phyloP scores from a whole-genome alignment of 257 asterid genomes.

The Solanum sparsipilum region DNA sequence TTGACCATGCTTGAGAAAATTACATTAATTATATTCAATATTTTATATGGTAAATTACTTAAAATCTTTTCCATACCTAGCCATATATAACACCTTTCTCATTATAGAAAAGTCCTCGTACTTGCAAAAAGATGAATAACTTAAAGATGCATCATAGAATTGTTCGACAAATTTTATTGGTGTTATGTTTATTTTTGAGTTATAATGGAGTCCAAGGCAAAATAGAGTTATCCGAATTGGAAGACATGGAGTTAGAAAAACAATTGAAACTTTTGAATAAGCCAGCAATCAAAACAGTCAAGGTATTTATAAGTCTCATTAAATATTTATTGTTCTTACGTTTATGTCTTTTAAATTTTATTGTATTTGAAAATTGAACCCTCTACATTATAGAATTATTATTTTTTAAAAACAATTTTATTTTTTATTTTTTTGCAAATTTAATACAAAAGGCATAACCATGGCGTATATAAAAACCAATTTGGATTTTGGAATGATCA shows the following conservation, averaged over 20 bases:
- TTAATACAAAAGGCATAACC: background rate
- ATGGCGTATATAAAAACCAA: background rate
- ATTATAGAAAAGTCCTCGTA: background rate
- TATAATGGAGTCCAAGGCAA: background rate
- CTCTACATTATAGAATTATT: background rate
- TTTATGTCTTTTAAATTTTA: background rate
- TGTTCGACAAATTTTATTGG: background rate
- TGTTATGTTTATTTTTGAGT: background rate
- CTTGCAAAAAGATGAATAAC: background rate
- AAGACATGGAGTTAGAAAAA: background rate
- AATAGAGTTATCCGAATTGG: background rate
- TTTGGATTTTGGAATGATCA: background rate
- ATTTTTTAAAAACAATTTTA: background rate
- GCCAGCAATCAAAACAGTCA: background rate
- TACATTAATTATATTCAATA: background rate
- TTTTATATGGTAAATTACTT: no score
- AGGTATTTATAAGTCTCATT: background rate
- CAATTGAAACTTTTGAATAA: background rate
- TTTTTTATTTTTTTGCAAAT: background rate
- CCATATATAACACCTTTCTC: background rate
- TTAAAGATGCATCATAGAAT: background rate
- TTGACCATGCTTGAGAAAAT: background rate
- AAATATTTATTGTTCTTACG: background rate
- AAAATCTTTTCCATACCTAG: background rate
- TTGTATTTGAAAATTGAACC: background rate